Base-by-base conservation (phyloP, 2,329 filamentous ascomycete species). In the Calonectria montana region DNA sequence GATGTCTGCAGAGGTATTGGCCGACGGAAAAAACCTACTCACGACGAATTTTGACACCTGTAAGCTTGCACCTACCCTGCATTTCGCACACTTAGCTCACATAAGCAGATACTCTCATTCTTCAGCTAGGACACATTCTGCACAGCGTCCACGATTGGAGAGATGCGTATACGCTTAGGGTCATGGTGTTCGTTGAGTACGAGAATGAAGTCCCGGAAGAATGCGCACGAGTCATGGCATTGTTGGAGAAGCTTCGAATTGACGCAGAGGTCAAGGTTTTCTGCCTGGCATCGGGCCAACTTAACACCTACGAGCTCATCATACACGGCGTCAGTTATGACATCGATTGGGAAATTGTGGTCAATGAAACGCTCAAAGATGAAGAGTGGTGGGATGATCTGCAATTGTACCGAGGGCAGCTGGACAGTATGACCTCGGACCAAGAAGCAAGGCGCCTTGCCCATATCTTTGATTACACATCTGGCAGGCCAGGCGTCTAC, bases 1-100 rank as follows among this genome's bases (percentile, higher is more conserved):
- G 76, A 97, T 97, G 94, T 96, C 94, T 7, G 94, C 94, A 1
- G 94, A 96, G 77, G 90, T 97, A 39, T 90, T 91, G 0, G 87
- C 92, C 1, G 91, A 93, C 74, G 88, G 88, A 1, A 90, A 91
- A 79, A 91, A 88, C 74, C 87, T 97, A 7, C 82, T 96, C 67
- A 97, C 95, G 0, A 97, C 94, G 0, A 97, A 97, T 76, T 97
- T 97, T 81, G 95, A 97, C 81, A 97, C 95, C 0, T 97, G 95
- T 88, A 91, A 83, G 89, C 82, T 15, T 4, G 10, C 21, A 21
- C 12, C n/a, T 55, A n/a, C 43, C 2, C 15, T 15, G 23, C 7
- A 10, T 29, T 4, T 27, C 37, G 47, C 41, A 12, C 2, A 29
- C 6, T 13, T 16, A 50, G 31, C 73, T 81, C 70, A 78, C 71